Base-by-base conservation (phyloP, 331 rosid genomes). In the Saraca asoca region DNA sequence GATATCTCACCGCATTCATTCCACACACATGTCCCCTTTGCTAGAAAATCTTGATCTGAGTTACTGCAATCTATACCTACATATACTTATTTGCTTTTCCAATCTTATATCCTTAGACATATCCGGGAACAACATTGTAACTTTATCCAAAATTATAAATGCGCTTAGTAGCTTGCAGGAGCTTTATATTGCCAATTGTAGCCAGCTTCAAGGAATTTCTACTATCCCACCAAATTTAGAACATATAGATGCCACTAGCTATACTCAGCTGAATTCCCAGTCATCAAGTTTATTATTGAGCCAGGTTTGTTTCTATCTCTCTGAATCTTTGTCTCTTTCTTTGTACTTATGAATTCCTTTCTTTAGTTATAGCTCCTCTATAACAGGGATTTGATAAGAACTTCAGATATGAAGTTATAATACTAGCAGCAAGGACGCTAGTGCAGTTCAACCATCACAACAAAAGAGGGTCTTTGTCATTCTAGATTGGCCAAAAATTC, bases 361-460 rank as follows among this genome's bases (percentile, higher is more conserved):
- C 10, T 18, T 29, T 10, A 5, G 44, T 51, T 17, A 11, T 18
- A 48, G n/a, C 37, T 62, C 43, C 37, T 12, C 44, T 61, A 29
- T 61, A 45, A 19, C 55, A 69, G 75, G 71, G 66, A 45, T 62
- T 62, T 16, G 44, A 31, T 41, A 74, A 66, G 56, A 39, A 29
- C 49, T 29, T 18, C 11, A 68, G 54, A 53, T 68, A 34, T n/a
- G 71, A 62, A 62, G 75, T 75, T 46, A 68, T 69, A 68, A 66
- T 35, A 37, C 71, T 75, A 53, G 54, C 53, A 58, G 38, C 75
- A 20, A 29, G 5, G 41, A 20, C 46, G 17, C 71, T 53, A 15
- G 12, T 58, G 57, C 37, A 31, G 48, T 53, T 75, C 37, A 48
- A 62, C 55, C 66, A 49, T 63, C 48, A 15, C 6, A 49, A 67